Evolutionary conservation across 1,139 yeast species (phyloP).

Genomic region (Scheffersomyces segobiensis): DNA sequence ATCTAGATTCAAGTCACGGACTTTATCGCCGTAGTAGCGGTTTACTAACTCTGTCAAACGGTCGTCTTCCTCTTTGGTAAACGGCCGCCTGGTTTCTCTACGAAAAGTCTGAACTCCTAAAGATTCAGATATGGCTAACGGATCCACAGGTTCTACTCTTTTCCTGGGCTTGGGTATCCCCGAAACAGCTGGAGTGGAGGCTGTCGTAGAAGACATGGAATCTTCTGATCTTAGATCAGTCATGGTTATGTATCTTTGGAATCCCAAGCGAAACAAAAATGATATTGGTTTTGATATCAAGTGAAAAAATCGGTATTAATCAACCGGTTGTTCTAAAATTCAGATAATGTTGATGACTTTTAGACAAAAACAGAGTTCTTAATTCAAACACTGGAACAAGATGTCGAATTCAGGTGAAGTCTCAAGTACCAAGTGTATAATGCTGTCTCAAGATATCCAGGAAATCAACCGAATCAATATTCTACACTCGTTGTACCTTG

Average conservation of each 20-base stretch:
- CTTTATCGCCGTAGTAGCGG: slow-evolving; percentile 19
- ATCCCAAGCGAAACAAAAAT: background rate
- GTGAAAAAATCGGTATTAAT: background rate
- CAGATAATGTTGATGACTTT: too few relatives aligned
- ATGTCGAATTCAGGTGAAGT: background rate
- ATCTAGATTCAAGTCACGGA: slow-evolving; percentile 32
- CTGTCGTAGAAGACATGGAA: background rate
- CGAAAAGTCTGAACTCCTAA: slow-evolving; percentile 76
- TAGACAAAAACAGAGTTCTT: too few relatives aligned
- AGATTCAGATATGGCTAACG: slow-evolving; percentile 67
- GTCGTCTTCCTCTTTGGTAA: slow-evolving; percentile 68
- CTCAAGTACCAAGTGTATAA: background rate
- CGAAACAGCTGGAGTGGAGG: background rate
- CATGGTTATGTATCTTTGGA: background rate
- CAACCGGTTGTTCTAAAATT: too few relatives aligned
- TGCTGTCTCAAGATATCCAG: background rate
- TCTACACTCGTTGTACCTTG: background rate
- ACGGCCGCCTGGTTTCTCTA: slow-evolving; percentile 60
- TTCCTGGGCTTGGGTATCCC: slow-evolving; percentile 3
- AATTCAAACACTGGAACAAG: background rate
- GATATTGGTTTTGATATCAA: background rate
- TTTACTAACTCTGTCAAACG: slow-evolving; percentile 41
- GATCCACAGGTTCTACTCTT: slow-evolving; percentile 49
- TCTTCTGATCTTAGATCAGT: background rate
- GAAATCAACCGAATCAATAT: background rate